Percentiles rank a stretch among this genome's conserved stretches.
phyloP scores from a whole-genome alignment of 2,329 filamentous ascomycete species.

The Beauveria sp. region DNA sequence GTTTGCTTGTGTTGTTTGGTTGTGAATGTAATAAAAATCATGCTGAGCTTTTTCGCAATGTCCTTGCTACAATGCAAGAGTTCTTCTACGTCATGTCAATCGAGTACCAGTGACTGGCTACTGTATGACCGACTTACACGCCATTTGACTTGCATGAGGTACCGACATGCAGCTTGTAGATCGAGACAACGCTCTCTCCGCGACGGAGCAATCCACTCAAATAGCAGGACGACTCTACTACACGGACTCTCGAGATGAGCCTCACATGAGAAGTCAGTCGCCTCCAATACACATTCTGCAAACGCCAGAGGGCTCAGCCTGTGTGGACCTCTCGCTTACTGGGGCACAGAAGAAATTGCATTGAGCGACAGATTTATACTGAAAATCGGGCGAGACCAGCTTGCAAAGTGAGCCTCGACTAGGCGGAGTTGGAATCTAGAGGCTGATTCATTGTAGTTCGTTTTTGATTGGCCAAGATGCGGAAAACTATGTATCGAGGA shows the following conservation, averaged over 20 bases:
- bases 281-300: background rate
- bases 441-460: constrained; percentile 20
- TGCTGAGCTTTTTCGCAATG: background rate
- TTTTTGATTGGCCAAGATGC: constrained; percentile 30
- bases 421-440: background rate
- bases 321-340: constrained; percentile 11
- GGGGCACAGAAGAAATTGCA: constrained; percentile 9
- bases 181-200: background rate
- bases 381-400: constrained; percentile 12
- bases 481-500: constrained; percentile 39
- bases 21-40: background rate
- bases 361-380: constrained; percentile 6
- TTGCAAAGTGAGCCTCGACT: constrained; percentile 20
- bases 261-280: background rate
- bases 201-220: background rate
- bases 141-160: background rate
- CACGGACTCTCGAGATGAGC: background rate
- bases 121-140: background rate
- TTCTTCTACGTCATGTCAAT: background rate
- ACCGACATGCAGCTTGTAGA: background rate
- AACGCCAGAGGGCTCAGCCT: background rate
- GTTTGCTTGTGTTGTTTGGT: background rate
- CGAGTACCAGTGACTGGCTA: background rate
- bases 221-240: constrained; percentile 6
- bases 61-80: background rate